Evolutionary conservation across 164 flowering plant species (phyloP).

Genomic region (Pachysandra terminalis): DNA sequence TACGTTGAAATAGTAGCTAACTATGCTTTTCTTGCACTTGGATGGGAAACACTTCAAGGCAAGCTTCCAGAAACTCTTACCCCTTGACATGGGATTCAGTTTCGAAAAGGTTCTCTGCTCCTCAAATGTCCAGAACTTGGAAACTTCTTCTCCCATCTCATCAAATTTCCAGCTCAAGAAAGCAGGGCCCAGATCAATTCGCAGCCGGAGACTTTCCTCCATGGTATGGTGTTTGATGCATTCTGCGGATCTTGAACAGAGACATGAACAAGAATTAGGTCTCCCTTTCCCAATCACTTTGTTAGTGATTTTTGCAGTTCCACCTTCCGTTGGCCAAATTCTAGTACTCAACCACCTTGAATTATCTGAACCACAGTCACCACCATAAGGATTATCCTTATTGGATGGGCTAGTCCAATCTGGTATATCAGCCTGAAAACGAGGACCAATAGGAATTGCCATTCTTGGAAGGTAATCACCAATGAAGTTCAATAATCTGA

Average conservation of each 20-base stretch:
- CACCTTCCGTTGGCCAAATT: slow-evolving; percentile 31
- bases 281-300: slow-evolving; percentile 31
- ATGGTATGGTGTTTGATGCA: slow-evolving; percentile 33
- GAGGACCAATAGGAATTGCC: slow-evolving; percentile 37
- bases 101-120: slow-evolving; percentile 35
- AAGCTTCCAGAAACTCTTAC: slow-evolving; percentile 22
- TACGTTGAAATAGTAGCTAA: slow-evolving; percentile 39
- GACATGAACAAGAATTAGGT: slow-evolving; percentile 29
- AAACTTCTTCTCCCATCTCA: slow-evolving; percentile 54
- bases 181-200: slow-evolving; percentile 36
- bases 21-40: slow-evolving; percentile 22
- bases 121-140: slow-evolving; percentile 36
- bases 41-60: slow-evolving; percentile 22
- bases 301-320: background rate
- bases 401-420: slow-evolving; percentile 23
- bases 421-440: slow-evolving; percentile 48
- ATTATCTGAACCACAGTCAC: slow-evolving; percentile 12
- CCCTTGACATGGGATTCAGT: slow-evolving; percentile 15
- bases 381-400: background rate
- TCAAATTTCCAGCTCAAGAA: slow-evolving; percentile 42
- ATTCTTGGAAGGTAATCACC: slow-evolving; percentile 19
- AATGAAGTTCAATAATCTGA: slow-evolving; percentile 16
- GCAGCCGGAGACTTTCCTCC: slow-evolving; percentile 25
- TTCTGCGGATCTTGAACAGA: slow-evolving; percentile 25
- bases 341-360: slow-evolving; percentile 39